Evolutionary conservation across 1,139 yeast species (phyloP).

Genomic region (Taphrina confusa): DNA sequence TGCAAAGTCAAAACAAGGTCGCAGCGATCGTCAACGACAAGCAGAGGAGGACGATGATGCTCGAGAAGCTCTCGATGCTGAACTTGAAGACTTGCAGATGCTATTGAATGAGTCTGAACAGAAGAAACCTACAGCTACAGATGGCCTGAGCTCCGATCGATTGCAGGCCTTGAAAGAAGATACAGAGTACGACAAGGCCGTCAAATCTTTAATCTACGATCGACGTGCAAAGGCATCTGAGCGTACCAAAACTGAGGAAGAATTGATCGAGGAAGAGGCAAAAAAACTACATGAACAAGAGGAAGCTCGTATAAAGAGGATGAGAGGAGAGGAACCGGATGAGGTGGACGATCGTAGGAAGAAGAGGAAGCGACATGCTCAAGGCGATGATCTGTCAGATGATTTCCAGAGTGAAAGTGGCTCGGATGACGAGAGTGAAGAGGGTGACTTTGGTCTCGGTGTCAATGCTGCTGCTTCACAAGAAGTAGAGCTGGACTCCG

Average conservation of each 20-base stretch:
- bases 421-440: conserved; percentile 35
- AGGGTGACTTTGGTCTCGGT: conserved; percentile 28
- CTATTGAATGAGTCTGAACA: conserved; percentile 40
- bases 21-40: conserved; percentile 80
- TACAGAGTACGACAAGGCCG: conserved; percentile 69
- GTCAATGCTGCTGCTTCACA: conserved; percentile 26
- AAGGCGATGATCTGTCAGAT: conserved; percentile 46
- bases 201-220: conserved; percentile 78
- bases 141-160: conserved; percentile 43
- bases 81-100: conserved; percentile 62
- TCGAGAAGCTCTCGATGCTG: conserved; percentile 73
- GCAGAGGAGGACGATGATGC: conserved; percentile 70
- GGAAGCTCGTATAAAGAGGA: conserved; percentile 73
- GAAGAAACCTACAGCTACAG: conserved; percentile 40
- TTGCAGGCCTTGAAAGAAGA: conserved; percentile 48
- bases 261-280: conserved; percentile 62
- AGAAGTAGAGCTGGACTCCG: conserved; percentile 11
- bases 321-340: conserved; percentile 78
- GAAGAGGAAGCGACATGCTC: conserved; percentile 35
- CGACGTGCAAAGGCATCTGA: conserved; percentile 95
- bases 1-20: conserved; percentile 88
- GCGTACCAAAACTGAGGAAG: conserved; percentile 90
- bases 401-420: conserved; percentile 48
- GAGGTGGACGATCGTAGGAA: conserved; percentile 56
- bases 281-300: conserved; percentile 71